Percentiles rank a stretch among this genome's conserved stretches.
Evolutionary conservation across 441 rosid genomes (phyloP).

Genomic region (Populus hybrid): DNA sequence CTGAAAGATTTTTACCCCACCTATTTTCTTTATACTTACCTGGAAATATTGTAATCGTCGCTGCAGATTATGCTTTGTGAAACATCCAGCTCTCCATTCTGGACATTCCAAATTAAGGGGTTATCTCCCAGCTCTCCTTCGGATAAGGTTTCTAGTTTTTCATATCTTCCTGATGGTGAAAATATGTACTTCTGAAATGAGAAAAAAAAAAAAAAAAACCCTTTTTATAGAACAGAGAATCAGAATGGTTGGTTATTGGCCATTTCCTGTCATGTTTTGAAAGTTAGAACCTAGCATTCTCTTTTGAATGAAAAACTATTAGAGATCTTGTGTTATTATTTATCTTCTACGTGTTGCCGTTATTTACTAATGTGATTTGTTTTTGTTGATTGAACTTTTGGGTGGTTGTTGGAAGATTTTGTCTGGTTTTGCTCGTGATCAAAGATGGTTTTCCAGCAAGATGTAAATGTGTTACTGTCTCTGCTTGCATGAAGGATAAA

Average conservation of each 20-base stretch:
- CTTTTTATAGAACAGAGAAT: background rate
- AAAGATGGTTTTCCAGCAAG: background rate
- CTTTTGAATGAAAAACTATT: background rate
- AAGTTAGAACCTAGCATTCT: background rate
- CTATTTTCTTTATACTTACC: background rate
- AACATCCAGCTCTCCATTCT: conserved; percentile 1
- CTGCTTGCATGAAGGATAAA: background rate
- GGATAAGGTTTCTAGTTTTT: background rate
- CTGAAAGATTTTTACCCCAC: background rate
- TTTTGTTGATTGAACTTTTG: background rate
- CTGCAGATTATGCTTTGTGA: conserved; percentile 23
- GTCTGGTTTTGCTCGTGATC: background rate
- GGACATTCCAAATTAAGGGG: conserved; percentile 3
- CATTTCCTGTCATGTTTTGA: background rate
- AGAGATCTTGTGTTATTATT: background rate
- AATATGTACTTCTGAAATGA: background rate
- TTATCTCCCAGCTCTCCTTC: background rate
- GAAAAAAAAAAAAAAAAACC: background rate
- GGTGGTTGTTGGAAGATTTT: background rate
- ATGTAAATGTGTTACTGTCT: background rate
- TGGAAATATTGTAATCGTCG: background rate
- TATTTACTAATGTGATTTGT: background rate
- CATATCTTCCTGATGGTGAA: background rate
- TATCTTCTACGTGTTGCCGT: background rate
- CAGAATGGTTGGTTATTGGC: background rate